Evolutionary conservation across 192 early-diverging fungal species (phyloP).

Genomic region (Funneliformis mosseae): DNA sequence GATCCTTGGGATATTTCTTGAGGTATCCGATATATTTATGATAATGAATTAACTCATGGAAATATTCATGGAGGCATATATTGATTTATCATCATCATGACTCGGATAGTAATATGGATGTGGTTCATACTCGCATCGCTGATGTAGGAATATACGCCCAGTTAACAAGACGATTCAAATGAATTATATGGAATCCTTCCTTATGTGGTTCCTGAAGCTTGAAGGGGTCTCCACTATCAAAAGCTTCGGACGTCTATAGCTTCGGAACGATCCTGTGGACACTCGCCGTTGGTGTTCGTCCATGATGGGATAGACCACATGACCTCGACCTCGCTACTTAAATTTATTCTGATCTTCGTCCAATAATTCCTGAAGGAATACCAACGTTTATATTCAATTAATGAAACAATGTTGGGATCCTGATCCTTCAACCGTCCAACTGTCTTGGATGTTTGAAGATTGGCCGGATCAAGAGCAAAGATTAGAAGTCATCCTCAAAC

Average conservation of each 20-base stretch:
- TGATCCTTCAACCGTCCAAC: constrained; percentile 29
- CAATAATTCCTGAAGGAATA: constrained; percentile 38
- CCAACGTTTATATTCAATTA: constrained; percentile 38
- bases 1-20: neutral
- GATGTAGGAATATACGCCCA: neutral
- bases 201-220: constrained; percentile 40
- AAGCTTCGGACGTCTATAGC: constrained; percentile 42
- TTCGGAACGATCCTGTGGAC: constrained; percentile 49
- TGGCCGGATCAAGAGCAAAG: neutral
- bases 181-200: constrained; percentile 36
- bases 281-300: constrained; percentile 40
- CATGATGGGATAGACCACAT: constrained; percentile 35
- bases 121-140: neutral
- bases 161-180: neutral
- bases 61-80: too few relatives aligned
- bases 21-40: neutral
- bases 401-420: constrained; percentile 44
- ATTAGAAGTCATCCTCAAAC: neutral
- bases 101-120: neutral
- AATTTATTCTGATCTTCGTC: constrained; percentile 38
- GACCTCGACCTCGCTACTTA: constrained; percentile 33
- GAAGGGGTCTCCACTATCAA: neutral
- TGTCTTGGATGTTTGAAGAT: neutral
- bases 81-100: neutral
- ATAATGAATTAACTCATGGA: neutral